Conservation (phyloP, 2,329 filamentous ascomycete genomes). For the Botrytis squamosa region DNA sequence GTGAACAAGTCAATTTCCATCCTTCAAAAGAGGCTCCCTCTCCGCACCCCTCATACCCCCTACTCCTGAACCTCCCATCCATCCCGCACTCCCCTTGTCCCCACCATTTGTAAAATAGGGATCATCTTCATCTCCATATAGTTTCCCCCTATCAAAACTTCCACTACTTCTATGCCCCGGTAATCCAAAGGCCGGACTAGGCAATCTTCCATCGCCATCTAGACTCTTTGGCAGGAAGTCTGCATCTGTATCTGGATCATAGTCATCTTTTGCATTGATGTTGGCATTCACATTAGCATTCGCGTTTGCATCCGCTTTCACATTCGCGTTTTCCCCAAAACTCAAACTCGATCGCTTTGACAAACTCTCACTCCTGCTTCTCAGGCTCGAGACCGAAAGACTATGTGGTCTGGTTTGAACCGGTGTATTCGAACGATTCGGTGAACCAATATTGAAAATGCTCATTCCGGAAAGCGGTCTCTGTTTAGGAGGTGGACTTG, state of each 20-base stretch:
- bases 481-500: conserved; percentile 16
- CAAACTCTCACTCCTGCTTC: neutral
- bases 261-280: neutral
- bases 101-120: conserved; percentile 2
- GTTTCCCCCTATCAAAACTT: neutral
- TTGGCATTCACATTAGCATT: neutral
- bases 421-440: neutral
- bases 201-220: conserved; percentile 13
- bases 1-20: neutral
- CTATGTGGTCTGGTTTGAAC: conserved; percentile 14
- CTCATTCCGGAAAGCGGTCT: conserved; percentile 13
- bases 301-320: neutral
- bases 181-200: conserved; percentile 1
- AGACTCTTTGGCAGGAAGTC: conserved; percentile 16
- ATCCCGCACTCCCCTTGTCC: neutral
- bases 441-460: neutral
- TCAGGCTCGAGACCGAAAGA: neutral
- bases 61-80: neutral
- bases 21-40: conserved; percentile 9
- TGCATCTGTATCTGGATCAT: conserved; percentile 17
- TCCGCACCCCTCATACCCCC: neutral
- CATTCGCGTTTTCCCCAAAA: neutral
- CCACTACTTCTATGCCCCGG: conserved; percentile 5
- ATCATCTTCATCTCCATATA: neutral
- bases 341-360: neutral